These are phyloP conservation scores for Erodium texanum DNA, from an alignment of 441 rosid genomes.

Conservation along the genomic window DNA sequence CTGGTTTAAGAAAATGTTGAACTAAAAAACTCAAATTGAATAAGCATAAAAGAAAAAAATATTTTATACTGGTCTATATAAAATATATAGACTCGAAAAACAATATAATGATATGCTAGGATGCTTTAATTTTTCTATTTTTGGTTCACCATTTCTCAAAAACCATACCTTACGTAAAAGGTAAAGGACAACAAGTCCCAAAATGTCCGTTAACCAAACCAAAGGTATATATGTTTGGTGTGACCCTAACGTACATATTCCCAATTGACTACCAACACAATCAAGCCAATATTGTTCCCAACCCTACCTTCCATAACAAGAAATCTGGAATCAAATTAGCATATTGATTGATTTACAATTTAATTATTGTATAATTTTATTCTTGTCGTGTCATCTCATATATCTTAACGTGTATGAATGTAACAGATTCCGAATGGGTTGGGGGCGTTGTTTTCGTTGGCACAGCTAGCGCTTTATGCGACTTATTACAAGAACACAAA, in stretches of 20 bases:
- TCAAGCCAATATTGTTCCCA: neutral
- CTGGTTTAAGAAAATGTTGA: no score
- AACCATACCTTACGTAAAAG: neutral
- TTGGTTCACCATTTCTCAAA: neutral
- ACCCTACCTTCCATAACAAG: slow-evolving; percentile 3
- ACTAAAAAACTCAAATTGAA: no score
- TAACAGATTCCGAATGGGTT: slow-evolving; percentile 20
- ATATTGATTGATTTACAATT: neutral
- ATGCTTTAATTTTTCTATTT: no score
- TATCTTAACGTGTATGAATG: neutral
- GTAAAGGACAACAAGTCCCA: no score
- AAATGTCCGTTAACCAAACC: neutral
- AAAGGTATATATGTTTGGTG: neutral
- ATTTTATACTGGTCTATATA: no score
- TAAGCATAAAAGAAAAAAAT: no score
- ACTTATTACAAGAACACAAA: slow-evolving; percentile 18
- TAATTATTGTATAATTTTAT: no score
- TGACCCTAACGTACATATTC: neutral
- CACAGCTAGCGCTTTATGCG: slow-evolving; percentile 19
- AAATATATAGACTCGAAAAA: no score
- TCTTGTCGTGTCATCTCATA: no score
- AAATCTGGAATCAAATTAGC: neutral
- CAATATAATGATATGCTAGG: no score
- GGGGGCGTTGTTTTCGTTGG: slow-evolving; percentile 18
- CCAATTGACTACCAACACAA: neutral